Evolutionary conservation across 768 basidiomycete genomes (phyloP), one percentile per base, ranked within the genome.

Genomic region (Postia placenta): DNA sequence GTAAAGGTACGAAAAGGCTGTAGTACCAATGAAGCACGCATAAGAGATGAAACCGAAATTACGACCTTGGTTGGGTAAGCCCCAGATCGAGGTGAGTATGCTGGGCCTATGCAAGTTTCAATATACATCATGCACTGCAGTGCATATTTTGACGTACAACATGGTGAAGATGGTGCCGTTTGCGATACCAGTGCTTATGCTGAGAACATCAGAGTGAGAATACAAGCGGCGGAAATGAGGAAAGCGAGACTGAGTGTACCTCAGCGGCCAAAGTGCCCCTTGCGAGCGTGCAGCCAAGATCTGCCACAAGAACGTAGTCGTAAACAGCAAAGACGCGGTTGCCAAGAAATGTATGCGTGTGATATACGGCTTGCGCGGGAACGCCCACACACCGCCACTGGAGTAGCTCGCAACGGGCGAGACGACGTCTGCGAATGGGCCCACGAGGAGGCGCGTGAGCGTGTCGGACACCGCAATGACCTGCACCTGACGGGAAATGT

Each of bases 31-130:
- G 63, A 90, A 85, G 4, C 87, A 83, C 0, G 87, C 81, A 56
- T 87, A 88, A 42, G 83, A 79, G 48, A 88, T 59, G 30, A 87
- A 64, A 22, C 87, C 87, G 51, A 80, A 91, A 63, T 92, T 92
- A 49, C 89, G 79, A 7, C 81, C 89, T 4, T 83, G 68, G 52
- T 87, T 75, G n/a, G 71, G 59, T 23, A 74, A 61, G 11, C 89
- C 89, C 85, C 87, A 92, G 20, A 85, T 71, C 1, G 83, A 73
- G 2, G 82, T 79, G 3, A 88, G 66, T 24, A 92, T 73, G 46
- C 85, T 80, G 2, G 89, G 87, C 11, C 84, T 87, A 55, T 6
- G 20, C 15, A 7, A 33, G n/a, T 33, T 33, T 33, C 30, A 33
- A 15, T 33, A 15, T 33, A 33, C 7, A 15, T 33, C 30, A 33